Evolutionary conservation across 2,329 filamentous ascomycete genomes (phyloP).

Genomic region (Sarocladiaceae sp.): DNA sequence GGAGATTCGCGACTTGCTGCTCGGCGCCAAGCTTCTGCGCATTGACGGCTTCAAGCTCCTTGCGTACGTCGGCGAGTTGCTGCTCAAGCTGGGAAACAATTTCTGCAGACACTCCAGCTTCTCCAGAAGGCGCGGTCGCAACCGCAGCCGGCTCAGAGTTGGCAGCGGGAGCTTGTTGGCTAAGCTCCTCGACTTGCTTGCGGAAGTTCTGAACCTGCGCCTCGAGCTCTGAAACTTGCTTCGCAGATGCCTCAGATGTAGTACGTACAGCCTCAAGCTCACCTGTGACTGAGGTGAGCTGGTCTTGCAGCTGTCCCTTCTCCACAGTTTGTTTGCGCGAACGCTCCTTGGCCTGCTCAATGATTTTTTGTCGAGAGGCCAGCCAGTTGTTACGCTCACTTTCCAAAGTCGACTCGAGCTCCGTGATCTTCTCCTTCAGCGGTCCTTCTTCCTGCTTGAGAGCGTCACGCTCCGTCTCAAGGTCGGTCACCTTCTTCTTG

Average conservation of each 20-base stretch:
- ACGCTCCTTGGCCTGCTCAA: constrained; percentile 61
- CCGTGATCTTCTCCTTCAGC: constrained; percentile 49
- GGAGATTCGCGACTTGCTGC: constrained; percentile 52
- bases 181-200: constrained; percentile 34
- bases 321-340: constrained; percentile 50
- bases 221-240: constrained; percentile 32
- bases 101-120: constrained; percentile 39
- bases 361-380: constrained; percentile 46
- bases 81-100: constrained; percentile 43
- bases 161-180: constrained; percentile 26
- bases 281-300: constrained; percentile 40
- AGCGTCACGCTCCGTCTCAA: constrained; percentile 62
- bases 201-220: constrained; percentile 40
- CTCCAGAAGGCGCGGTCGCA: constrained; percentile 12
- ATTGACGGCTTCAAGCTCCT: constrained; percentile 62
- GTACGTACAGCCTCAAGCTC: constrained; percentile 52
- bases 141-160: constrained; percentile 31
- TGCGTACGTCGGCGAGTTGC: constrained; percentile 43
- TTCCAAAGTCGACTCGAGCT: constrained; percentile 48
- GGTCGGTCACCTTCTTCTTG: constrained; percentile 67
- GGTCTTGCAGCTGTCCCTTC: constrained; percentile 48
- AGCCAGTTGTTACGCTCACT: constrained; percentile 52
- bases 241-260: constrained; percentile 24
- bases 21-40: constrained; percentile 68
- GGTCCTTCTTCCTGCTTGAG: constrained; percentile 46